Evolutionary conservation across 2,329 filamentous ascomycete species (phyloP).

Genomic region (Ophiostoma montium): DNA sequence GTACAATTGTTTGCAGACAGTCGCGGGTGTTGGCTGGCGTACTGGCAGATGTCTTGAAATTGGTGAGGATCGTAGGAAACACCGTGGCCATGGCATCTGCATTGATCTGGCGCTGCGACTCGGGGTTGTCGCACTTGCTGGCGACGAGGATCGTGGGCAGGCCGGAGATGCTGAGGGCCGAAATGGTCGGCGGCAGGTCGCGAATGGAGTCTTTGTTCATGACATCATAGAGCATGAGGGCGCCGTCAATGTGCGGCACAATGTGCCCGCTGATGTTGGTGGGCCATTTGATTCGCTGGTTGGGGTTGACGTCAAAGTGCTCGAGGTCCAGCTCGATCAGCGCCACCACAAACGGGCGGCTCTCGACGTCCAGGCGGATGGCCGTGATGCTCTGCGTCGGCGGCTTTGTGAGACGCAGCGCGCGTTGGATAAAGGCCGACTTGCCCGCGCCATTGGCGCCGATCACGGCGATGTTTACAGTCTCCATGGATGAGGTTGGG

Average conservation of each 20-base stretch:
- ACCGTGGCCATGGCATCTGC: slow-evolving; percentile 47
- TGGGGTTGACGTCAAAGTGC: slow-evolving; percentile 45
- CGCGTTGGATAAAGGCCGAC: slow-evolving; percentile 52
- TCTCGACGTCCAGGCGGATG: slow-evolving; percentile 44
- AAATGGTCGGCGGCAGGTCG: slow-evolving; percentile 59
- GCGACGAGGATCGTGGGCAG: slow-evolving; percentile 72
- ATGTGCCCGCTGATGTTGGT: slow-evolving; percentile 55
- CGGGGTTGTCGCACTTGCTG: slow-evolving; percentile 75
- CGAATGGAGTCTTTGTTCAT: slow-evolving; percentile 62
- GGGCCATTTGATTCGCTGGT: slow-evolving; percentile 49
- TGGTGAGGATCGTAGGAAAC: slow-evolving; percentile 55
- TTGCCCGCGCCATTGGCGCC: slow-evolving; percentile 54
- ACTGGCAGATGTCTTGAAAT: slow-evolving; percentile 58
- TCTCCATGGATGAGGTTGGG: slow-evolving; percentile 30
- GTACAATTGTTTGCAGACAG: slow-evolving; percentile 63
- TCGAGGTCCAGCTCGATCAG: slow-evolving; percentile 53
- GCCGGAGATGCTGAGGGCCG: slow-evolving; percentile 55
- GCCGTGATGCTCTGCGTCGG: slow-evolving; percentile 41
- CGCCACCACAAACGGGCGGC: slow-evolving; percentile 41
- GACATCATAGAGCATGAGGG: slow-evolving; percentile 77
- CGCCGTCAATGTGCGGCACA: slow-evolving; percentile 66
- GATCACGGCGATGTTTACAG: slow-evolving; percentile 52
- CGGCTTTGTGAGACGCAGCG: slow-evolving; percentile 38
- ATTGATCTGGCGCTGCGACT: slow-evolving; percentile 56
- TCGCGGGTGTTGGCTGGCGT: slow-evolving; percentile 58